These are phyloP conservation scores for Raphanus hybrid DNA, from an alignment of 441 rosid genomes.

Conservation along the genomic window DNA sequence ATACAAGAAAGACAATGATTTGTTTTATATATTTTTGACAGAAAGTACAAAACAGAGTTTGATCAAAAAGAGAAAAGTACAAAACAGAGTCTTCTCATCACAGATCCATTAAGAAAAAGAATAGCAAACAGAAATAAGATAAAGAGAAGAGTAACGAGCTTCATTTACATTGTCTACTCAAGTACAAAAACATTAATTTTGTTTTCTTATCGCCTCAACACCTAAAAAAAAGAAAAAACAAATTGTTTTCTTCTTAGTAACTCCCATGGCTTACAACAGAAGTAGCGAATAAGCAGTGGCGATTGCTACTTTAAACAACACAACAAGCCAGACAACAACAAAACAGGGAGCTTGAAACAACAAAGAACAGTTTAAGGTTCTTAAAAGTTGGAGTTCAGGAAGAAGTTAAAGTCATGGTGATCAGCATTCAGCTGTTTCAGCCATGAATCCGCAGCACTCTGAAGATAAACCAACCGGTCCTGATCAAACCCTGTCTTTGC, in stretches of 20 bases:
- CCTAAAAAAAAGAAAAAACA: neutral
- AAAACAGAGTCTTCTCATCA: conserved; percentile 35
- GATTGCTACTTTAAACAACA: conserved; percentile 42
- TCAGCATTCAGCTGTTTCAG: conserved; percentile 72
- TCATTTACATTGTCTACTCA: conserved; percentile 36
- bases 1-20: conserved; percentile 24
- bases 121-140: neutral
- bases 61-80: conserved; percentile 2
- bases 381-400: conserved; percentile 47
- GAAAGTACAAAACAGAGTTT: conserved; percentile 31
- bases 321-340: conserved; percentile 36
- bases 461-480: conserved; percentile 50
- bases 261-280: conserved; percentile 37
- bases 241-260: conserved; percentile 21
- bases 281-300: conserved; percentile 20
- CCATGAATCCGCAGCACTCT: conserved; percentile 79
- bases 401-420: conserved; percentile 77
- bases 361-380: conserved; percentile 27
- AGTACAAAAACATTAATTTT: neutral
- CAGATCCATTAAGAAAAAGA: neutral
- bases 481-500: conserved; percentile 50
- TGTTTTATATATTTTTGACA: conserved; percentile 12
- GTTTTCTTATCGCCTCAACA: conserved; percentile 21
- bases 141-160: neutral
- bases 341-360: conserved; percentile 12